These are phyloP conservation scores for Delitschia confertaspora DNA, from an alignment of 495 filamentous ascomycete species.

Conservation along the genomic window DNA sequence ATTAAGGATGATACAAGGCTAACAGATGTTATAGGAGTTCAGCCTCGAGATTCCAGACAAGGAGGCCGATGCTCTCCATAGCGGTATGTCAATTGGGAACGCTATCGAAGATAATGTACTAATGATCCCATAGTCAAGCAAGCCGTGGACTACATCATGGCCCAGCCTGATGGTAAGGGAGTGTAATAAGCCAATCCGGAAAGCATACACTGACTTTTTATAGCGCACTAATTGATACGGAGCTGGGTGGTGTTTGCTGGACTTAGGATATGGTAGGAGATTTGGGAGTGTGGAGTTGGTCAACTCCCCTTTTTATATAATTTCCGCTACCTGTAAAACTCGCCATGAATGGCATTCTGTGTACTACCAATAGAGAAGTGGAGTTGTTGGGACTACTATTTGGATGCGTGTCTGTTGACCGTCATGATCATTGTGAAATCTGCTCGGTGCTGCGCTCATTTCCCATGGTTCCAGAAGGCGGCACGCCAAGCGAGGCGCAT, in stretches of 20 bases:
- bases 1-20: constrained; percentile 13
- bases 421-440: no score
- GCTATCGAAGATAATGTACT: constrained; percentile 5
- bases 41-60: constrained; percentile 99
- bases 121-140: constrained; percentile 64
- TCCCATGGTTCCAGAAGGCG: no score
- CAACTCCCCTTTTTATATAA: constrained; percentile 24
- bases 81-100: constrained; percentile 56
- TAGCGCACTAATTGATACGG: constrained; percentile 31
- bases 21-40: constrained; percentile 68
- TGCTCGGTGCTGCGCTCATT: not conserved
- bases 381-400: no score
- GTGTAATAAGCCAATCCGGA: not conserved
- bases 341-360: constrained; percentile 11
- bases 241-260: not conserved
- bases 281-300: constrained; percentile 13
- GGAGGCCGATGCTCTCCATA: constrained; percentile 94
- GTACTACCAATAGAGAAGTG: constrained; percentile 12
- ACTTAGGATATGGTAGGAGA: constrained; percentile 13
- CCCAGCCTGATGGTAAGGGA: constrained; percentile 73
- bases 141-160: constrained; percentile 89
- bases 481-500: constrained; percentile 10
- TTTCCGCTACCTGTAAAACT: constrained; percentile 27
- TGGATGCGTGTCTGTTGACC: no score
- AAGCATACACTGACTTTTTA: not conserved